Evolutionary conservation across 2,329 filamentous ascomycete genomes (phyloP).

Genomic region (Aureobasidium sp.): DNA sequence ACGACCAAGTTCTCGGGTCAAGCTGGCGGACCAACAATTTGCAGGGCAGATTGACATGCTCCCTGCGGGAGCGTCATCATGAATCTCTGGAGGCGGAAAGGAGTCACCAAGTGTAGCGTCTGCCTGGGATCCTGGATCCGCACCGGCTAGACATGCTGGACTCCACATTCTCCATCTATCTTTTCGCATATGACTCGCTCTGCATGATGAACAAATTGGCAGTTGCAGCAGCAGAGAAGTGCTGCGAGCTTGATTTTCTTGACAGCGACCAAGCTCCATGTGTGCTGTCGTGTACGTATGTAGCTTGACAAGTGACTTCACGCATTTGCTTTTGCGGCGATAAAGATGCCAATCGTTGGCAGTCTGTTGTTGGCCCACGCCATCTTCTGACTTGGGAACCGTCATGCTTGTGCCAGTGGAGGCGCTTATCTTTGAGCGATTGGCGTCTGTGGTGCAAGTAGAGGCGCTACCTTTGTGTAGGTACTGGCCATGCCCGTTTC

Average conservation of each 20-base stretch:
- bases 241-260: slow-evolving; percentile 10
- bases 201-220: slow-evolving; percentile 1
- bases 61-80: slow-evolving; percentile 14
- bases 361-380: not conserved
- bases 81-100: slow-evolving; percentile 8
- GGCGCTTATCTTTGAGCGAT: slow-evolving; percentile 11
- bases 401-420: slow-evolving; percentile 12
- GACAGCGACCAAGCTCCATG: slow-evolving; percentile 5
- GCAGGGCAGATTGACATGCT: slow-evolving; percentile 13
- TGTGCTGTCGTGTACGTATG: slow-evolving; percentile 14
- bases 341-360: slow-evolving; percentile 5
- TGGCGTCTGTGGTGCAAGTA: slow-evolving; percentile 10
- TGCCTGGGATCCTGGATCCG: not conserved
- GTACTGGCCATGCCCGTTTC: slow-evolving; percentile 7
- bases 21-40: slow-evolving; percentile 13
- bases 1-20: slow-evolving; percentile 13
- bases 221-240: not conserved
- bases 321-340: slow-evolving; percentile 10
- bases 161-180: slow-evolving; percentile 12
- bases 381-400: slow-evolving; percentile 9
- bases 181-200: slow-evolving; percentile 10
- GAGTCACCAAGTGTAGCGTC: slow-evolving; percentile 7
- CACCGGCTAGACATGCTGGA: slow-evolving; percentile 11
- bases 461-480: slow-evolving; percentile 12
- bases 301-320: slow-evolving; percentile 9